Percentiles rank a stretch among this genome's conserved stretches.
Evolutionary conservation across 2,329 filamentous ascomycete genomes (phyloP).

Genomic region (Calonectria henricotiae): DNA sequence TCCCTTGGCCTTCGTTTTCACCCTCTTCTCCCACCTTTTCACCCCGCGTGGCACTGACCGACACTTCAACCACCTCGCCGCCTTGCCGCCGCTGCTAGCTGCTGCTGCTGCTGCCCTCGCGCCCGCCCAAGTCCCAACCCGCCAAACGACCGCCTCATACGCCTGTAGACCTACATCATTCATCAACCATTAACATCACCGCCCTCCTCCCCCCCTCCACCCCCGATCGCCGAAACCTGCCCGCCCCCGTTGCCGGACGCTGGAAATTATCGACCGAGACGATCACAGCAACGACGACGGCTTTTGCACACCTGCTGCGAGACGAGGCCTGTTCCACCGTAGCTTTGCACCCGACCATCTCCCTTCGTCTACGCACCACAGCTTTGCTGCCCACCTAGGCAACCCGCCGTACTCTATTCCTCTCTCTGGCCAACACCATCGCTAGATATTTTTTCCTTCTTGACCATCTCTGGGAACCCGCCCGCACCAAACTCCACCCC

Average conservation of each 20-base stretch:
- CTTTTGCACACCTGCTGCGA: slow-evolving; percentile 38
- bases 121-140: slow-evolving; percentile 37
- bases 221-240: slow-evolving; percentile 29
- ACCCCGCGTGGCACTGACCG: slow-evolving; percentile 32
- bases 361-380: slow-evolving; percentile 40
- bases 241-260: slow-evolving; percentile 17
- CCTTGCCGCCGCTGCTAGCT: slow-evolving; percentile 21
- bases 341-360: slow-evolving; percentile 44
- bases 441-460: slow-evolving; percentile 44
- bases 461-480: slow-evolving; percentile 47
- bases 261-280: slow-evolving; percentile 21
- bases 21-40: slow-evolving; percentile 19
- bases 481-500: slow-evolving; percentile 48
- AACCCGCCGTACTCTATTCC: slow-evolving; percentile 39
- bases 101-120: slow-evolving; percentile 35
- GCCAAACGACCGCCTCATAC: slow-evolving; percentile 35
- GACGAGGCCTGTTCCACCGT: slow-evolving; percentile 45
- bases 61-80: slow-evolving; percentile 32
- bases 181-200: slow-evolving; percentile 33
- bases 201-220: slow-evolving; percentile 13
- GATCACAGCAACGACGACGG: slow-evolving; percentile 47
- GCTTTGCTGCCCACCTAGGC: slow-evolving; percentile 39
- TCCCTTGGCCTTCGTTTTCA: slow-evolving; percentile 34
- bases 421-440: slow-evolving; percentile 46
- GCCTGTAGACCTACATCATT: slow-evolving; percentile 33